phyloP scores from a whole-genome alignment of 2,329 filamentous ascomycete species.

The Aspergillus vadensis region DNA sequence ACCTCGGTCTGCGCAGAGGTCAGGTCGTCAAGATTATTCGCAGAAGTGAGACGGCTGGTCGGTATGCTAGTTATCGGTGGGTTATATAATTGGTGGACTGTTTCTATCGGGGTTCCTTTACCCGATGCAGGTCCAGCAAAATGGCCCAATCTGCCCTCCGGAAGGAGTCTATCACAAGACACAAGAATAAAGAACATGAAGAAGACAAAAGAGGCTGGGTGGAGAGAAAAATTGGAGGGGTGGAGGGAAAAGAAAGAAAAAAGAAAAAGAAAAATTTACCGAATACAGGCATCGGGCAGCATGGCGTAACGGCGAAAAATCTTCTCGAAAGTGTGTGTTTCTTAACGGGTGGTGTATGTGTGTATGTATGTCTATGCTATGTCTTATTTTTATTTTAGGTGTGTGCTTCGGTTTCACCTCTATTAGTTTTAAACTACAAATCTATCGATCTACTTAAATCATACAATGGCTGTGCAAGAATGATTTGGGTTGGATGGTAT shows the following conservation, averaged over 20 bases:
- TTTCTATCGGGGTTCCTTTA: neutral
- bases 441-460: neutral
- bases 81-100: slow-evolving; percentile 44
- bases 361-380: slow-evolving; percentile 13
- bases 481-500: neutral
- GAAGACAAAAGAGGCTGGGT: neutral
- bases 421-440: neutral
- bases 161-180: neutral
- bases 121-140: too few species aligned
- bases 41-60: slow-evolving; percentile 89
- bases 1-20: slow-evolving; percentile 84
- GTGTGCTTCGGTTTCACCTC: neutral
- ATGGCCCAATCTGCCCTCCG: too few species aligned
- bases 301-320: slow-evolving; percentile 42
- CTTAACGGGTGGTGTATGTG: slow-evolving; percentile 13
- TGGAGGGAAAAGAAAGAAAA: slow-evolving; percentile 17
- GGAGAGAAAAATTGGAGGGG: neutral
- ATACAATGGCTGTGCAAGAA: neutral
- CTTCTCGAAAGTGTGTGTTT: neutral
- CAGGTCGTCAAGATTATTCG: slow-evolving; percentile 99
- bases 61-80: slow-evolving; percentile 93
- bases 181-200: neutral
- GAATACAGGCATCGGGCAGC: slow-evolving; percentile 40
- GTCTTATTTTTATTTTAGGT: neutral
- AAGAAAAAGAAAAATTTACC: slow-evolving; percentile 30